A percentile compares a stretch with the other conserved stretches of the same genome.
phyloP scores from a whole-genome alignment of 129 eudicot species.

The Lactuca saligna region DNA sequence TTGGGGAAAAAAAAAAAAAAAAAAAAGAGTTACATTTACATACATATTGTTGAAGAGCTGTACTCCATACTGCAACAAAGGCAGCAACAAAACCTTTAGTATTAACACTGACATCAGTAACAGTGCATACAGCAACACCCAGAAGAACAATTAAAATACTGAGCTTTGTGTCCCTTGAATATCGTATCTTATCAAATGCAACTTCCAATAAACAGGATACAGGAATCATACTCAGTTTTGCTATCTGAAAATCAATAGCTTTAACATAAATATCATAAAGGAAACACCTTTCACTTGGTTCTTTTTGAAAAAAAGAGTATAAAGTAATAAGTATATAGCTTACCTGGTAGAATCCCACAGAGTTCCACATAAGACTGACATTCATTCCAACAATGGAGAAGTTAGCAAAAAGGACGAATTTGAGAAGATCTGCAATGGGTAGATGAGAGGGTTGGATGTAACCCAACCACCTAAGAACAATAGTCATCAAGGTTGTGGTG shows the following conservation, averaged over 20 bases:
- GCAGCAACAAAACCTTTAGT: slow-evolving; percentile 79
- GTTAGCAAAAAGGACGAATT: slow-evolving; percentile 69
- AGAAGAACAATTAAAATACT: slow-evolving; percentile 62
- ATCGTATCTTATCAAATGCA: slow-evolving; percentile 59
- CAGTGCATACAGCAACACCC: slow-evolving; percentile 83
- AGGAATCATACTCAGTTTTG: slow-evolving; percentile 86
- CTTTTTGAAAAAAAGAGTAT: no score
- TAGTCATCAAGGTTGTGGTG: slow-evolving; percentile 67
- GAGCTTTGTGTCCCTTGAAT: slow-evolving; percentile 78
- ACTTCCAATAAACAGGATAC: slow-evolving; percentile 77
- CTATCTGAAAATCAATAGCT: slow-evolving; percentile 50
- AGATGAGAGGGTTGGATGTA: slow-evolving; percentile 64
- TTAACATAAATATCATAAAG: slow-evolving; percentile 11
- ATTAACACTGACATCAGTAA: slow-evolving; percentile 80
- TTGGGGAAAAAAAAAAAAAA: not conserved
- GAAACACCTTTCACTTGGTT: not conserved
- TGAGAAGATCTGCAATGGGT: slow-evolving; percentile 53
- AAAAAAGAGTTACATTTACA: slow-evolving; percentile 18
- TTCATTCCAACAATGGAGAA: slow-evolving; percentile 82
- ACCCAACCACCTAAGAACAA: slow-evolving; percentile 64
- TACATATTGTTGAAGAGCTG: slow-evolving; percentile 83
- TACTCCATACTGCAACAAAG: slow-evolving; percentile 77
- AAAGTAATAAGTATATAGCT: not conserved
- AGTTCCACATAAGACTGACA: slow-evolving; percentile 85
- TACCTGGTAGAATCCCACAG: slow-evolving; percentile 86